Base-by-base conservation (phyloP, 148 eudicot genomes). In the Rhododendron mucronatum region DNA sequence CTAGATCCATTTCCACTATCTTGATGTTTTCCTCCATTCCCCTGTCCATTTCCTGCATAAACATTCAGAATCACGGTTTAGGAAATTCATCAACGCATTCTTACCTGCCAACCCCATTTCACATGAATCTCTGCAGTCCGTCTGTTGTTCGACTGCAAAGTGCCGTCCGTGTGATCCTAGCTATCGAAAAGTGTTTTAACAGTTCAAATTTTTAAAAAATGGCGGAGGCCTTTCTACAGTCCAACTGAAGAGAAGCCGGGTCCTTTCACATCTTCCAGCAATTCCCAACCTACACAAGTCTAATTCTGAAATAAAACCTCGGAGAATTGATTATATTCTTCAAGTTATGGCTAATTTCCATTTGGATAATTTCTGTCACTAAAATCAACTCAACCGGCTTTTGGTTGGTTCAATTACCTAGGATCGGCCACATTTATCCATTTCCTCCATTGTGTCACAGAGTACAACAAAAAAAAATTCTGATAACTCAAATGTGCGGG, bases 1-100 rank as follows among this genome's bases (percentile, higher is more conserved):
- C 98, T 8, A 81, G 84, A 85, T 97, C 99, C 98, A 97, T 93
- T 80, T 97, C 99, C 45, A 97, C 99, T 55, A 94, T 95, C 88
- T 95, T 97, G 51, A 95, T 91, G 88, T 94, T 92, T 89, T 97
- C 98, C 57, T 97, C 98, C 92, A 90, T 84, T 48, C 81, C 92
- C 82, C 81, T 83, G 28, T 90, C 90, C n/a, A 86, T 88, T 35
- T 94, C 98, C 98, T 95, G 90, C 89, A 85, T 65, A 65, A 2
- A 65, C 1, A 2, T 65, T n/a, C 13, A 8, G 33, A 4, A 65
- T 2, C 69, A 65, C 12, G 9, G 30, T 65, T 20, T 65, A 65
- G 71, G 13, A 2, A 65, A 65, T 65, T 7, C 26, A 21, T 61
- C 63, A 3, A 57, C 1, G 2, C 63, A 7, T 57, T 57, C 63